phyloP scores from a whole-genome alignment of 495 filamentous ascomycete genomes.

The Chaetomidium leptoderma region DNA sequence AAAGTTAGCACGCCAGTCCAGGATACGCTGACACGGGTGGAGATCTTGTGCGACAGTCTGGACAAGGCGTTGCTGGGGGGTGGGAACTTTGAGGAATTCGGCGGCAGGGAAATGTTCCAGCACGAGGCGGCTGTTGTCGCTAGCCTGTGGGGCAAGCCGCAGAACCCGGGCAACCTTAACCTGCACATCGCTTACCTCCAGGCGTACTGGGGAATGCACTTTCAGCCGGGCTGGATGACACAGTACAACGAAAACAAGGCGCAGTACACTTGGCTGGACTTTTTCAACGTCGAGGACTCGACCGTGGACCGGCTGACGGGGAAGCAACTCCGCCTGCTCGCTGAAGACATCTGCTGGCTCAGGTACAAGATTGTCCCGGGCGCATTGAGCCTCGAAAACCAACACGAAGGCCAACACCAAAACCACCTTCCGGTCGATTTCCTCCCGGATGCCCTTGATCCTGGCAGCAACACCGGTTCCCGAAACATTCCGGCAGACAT shows the following conservation, averaged over 20 bases:
- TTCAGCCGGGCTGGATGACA: neutral
- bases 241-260: neutral
- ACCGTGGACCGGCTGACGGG: neutral
- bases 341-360: slow-evolving; percentile 12
- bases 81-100: neutral
- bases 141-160: neutral
- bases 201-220: neutral
- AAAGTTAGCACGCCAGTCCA: neutral
- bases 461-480: neutral
- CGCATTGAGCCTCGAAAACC: too few species aligned
- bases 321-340: neutral
- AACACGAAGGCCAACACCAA: too few species aligned
- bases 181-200: neutral
- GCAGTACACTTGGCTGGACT: slow-evolving; percentile 17
- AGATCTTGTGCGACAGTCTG: neutral
- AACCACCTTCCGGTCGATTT: too few species aligned
- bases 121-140: slow-evolving; percentile 2
- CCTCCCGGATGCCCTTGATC: neutral
- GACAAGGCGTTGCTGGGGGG: neutral
- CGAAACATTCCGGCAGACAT: neutral
- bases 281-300: neutral
- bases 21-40: neutral
- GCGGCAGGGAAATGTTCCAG: neutral
- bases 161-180: neutral
- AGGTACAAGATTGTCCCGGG: neutral